Conservation (phyloP, 345 rosid species). For the Eutrema heterophyllum region DNA sequence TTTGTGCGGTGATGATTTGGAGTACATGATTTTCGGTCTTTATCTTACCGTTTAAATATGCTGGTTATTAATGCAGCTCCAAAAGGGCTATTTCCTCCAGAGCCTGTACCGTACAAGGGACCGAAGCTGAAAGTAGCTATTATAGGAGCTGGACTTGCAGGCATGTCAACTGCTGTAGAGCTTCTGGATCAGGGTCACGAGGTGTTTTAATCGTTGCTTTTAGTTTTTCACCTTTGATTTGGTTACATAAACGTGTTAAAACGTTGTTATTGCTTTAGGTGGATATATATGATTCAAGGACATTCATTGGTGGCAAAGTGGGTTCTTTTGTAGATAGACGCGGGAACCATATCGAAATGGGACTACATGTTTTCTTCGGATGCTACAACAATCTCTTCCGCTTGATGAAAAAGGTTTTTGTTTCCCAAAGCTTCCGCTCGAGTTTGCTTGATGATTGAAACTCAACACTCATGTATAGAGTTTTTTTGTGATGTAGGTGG, state of each 20-base stretch:
- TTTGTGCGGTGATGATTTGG: not conserved
- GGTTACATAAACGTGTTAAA: not conserved
- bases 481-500: conserved; percentile 45
- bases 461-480: not conserved
- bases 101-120: conserved; percentile 86
- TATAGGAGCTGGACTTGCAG: conserved; percentile 97
- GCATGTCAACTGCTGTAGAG: conserved; percentile 98
- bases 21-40: not conserved
- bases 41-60: not conserved
- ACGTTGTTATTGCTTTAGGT: conserved; percentile 46
- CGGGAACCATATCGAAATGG: conserved; percentile 98
- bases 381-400: conserved; percentile 98
- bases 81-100: conserved; percentile 91
- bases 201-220: conserved; percentile 37
- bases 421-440: not conserved
- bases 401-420: conserved; percentile 84
- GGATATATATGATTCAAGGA: conserved; percentile 85
- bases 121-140: conserved; percentile 98
- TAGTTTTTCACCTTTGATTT: conserved; percentile 10
- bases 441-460: not conserved
- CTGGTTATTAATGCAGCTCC: conserved; percentile 61
- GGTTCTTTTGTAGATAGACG: conserved; percentile 90
- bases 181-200: conserved; percentile 97
- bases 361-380: conserved; percentile 96
- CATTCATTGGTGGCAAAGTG: conserved; percentile 97